Evolutionary conservation across 345 rosid species (phyloP), one percentile per base, ranked within the genome.

Genomic region (Sisymbrium irio): DNA sequence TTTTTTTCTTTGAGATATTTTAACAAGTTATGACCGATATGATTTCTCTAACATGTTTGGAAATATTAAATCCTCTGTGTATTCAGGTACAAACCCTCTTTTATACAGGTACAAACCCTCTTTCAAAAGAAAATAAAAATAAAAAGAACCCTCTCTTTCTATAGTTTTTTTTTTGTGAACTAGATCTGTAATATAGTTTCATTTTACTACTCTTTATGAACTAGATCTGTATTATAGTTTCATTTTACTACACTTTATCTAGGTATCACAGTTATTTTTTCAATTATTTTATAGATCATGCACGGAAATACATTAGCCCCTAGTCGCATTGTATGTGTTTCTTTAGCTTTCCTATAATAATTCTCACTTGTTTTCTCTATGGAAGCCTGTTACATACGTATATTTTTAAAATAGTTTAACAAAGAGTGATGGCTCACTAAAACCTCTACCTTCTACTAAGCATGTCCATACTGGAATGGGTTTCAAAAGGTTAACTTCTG

Each of bases 391-490:
- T n/a, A n/a, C n/a, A 42, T 64, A 57, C 20, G 7, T 42, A 6
- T 74, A 19, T 40, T 28, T 65, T 60, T 30, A 60, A 41, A 74
- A 65, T 79, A 95, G 99, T 92, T 86, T 78, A 95, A 95, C 61
- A 82, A 98, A 84, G 99, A 95, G 85, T 47, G 96, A 92, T 82
- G 91, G 96, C 30, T 82, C 93, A 36, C 81, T 95, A 66, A 95
- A 89, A 78, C 80, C 88, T 80, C 84, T 95, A 50, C 99, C 99
- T 40, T n/a, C n/a, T n/a, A 89, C 98, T 64, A 90, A 89, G 90
- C 99, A 95, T 85, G 99, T 95, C 73, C 98, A 95, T 75, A 95
- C 97, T 35, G 99, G 99, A 67, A 0, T 95, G 99, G 99, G 99
- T 18, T 92, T 95, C 65, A 98, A 95, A 82, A 88, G 98, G 78